Evolutionary conservation across 2,329 filamentous ascomycete genomes (phyloP), one percentile per base, ranked within the genome.

Genomic region (Zarea fungicola): DNA sequence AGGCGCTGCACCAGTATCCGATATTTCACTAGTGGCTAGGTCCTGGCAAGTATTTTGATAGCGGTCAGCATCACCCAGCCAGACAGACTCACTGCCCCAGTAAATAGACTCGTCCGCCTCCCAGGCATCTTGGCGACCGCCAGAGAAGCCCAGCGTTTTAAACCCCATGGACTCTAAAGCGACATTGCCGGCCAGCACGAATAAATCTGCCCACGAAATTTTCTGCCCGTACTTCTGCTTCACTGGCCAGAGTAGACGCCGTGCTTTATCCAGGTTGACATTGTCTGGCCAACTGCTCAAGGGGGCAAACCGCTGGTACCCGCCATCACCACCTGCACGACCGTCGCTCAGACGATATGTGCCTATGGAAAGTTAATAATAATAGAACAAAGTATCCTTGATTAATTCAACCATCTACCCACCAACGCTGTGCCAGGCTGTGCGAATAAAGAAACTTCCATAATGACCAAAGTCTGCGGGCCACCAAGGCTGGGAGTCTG

Each of bases 161-260:
- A 86, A 78, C 52, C 83, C 86, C 83, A 88, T 89, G 54, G 78
- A 80, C 70, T 90, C 86, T 55, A 90, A 76, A 40, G 86, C 85
- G 14, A 89, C 85, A 63, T 89, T 89, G 56, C 86, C 86, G 23
- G 84, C 78, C 47, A 90, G 76, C 49, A 89, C 74, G 42, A 85
- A 65, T 51, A 90, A 69, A 62, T 90, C 86, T 21, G 85, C 83
- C 86, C 86, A 90, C 0, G 86, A 89, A 67, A 90, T 85, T 74
- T 87, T 88, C 75, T 81, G 81, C 65, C 86, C 86, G 56, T 90
- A 90, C 76, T 90, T 90, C 59, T 88, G 85, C 79, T 90, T 90
- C 71, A 90, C 82, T 49, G 86, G 86, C 83, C 85, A 89, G 35
- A 90, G 72, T 49, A 90, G 78, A 55, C 86, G 85, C 49, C 86